These are phyloP conservation scores for Trichoderma sp. DNA, from an alignment of 2,329 filamentous ascomycete genomes.

Conservation along the genomic window DNA sequence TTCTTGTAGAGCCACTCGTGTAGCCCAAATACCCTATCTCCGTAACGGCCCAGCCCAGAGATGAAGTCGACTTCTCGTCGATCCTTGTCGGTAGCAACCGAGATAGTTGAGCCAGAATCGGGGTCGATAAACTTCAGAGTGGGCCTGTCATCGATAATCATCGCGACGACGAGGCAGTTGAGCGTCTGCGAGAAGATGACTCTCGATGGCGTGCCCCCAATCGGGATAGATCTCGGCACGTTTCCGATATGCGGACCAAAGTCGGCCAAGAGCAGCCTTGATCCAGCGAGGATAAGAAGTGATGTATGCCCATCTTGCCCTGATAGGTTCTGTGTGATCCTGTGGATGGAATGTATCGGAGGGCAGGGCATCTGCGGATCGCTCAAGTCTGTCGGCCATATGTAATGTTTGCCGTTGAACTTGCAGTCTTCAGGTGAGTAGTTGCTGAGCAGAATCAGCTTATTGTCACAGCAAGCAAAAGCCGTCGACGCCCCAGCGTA, in stretches of 20 bases:
- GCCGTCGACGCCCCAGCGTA: slow-evolving; percentile 38
- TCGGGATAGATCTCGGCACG: slow-evolving; percentile 53
- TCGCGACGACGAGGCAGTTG: slow-evolving; percentile 57
- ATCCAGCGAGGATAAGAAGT: slow-evolving; percentile 54
- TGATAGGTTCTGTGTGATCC: slow-evolving; percentile 46
- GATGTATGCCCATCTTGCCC: slow-evolving; percentile 44
- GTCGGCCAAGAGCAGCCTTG: slow-evolving; percentile 56
- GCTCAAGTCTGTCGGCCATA: slow-evolving; percentile 57
- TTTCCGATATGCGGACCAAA: slow-evolving; percentile 50
- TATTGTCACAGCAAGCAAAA: slow-evolving; percentile 54
- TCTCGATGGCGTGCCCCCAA: slow-evolving; percentile 53
- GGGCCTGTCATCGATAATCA: slow-evolving; percentile 47
- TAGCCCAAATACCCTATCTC: slow-evolving; percentile 63
- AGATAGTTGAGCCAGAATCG: slow-evolving; percentile 56
- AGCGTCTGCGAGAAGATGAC: slow-evolving; percentile 59
- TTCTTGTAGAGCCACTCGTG: slow-evolving; percentile 65
- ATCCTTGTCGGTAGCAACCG: slow-evolving; percentile 48
- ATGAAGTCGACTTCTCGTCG: slow-evolving; percentile 52
- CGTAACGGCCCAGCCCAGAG: slow-evolving; percentile 56
- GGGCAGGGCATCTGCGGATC: slow-evolving; percentile 51
- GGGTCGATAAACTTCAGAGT: slow-evolving; percentile 61
- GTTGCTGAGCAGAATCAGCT: slow-evolving; percentile 48
- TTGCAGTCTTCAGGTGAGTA: slow-evolving; percentile 37
- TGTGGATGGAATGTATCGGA: slow-evolving; percentile 52
- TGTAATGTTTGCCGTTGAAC: slow-evolving; percentile 47